Evolutionary conservation across 495 filamentous ascomycete genomes (phyloP).

Genomic region (Penicillium pulvis): DNA sequence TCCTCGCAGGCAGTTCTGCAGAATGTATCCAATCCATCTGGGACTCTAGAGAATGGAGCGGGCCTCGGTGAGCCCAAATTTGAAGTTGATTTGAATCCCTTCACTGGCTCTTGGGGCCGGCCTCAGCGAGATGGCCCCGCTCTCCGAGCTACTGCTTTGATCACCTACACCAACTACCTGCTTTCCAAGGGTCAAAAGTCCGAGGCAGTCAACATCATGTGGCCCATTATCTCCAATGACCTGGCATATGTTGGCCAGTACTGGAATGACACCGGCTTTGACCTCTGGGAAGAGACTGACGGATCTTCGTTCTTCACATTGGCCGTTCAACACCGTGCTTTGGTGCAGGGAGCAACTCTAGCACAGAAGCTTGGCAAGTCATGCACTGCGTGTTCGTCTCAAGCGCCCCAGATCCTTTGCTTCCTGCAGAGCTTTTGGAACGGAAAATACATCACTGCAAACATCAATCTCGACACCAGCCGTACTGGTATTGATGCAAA

Average conservation of each 20-base stretch:
- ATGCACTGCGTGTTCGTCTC: slow-evolving; percentile 50
- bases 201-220: slow-evolving; percentile 40
- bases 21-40: slow-evolving; percentile 56
- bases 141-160: slow-evolving; percentile 39
- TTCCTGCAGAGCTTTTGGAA: slow-evolving; percentile 60
- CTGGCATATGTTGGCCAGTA: slow-evolving; percentile 67
- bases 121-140: slow-evolving; percentile 65
- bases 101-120: slow-evolving; percentile 60
- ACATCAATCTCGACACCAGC: slow-evolving; percentile 40
- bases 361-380: slow-evolving; percentile 45
- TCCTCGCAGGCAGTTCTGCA: slow-evolving; percentile 55
- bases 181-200: slow-evolving; percentile 17
- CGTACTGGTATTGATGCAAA: slow-evolving; percentile 61
- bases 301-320: slow-evolving; percentile 64
- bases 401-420: slow-evolving; percentile 62
- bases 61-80: slow-evolving; percentile 67
- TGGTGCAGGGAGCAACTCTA: slow-evolving; percentile 62
- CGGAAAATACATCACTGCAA: slow-evolving; percentile 55
- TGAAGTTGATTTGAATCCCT: slow-evolving; percentile 53
- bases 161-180: slow-evolving; percentile 38
- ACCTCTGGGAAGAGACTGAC: slow-evolving; percentile 71
- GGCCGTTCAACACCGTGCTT: slow-evolving; percentile 55
- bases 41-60: slow-evolving; percentile 44
- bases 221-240: slow-evolving; percentile 59
- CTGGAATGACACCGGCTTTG: slow-evolving; percentile 55